Percentiles rank a stretch among this genome's conserved stretches.
Evolutionary conservation across 306 rosid genomes (phyloP).

Genomic region (Cicer arietinum): DNA sequence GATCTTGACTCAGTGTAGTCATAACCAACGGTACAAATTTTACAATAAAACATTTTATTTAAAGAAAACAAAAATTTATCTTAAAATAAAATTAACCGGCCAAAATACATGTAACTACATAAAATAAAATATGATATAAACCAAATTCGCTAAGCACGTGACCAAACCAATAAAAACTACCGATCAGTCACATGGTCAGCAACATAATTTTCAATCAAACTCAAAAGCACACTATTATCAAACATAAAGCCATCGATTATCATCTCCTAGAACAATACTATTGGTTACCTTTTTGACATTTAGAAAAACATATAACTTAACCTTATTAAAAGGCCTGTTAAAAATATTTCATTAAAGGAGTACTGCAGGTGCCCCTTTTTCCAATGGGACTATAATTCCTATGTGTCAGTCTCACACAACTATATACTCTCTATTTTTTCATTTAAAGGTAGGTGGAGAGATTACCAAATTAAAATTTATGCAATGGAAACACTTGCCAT

Average conservation of each 20-base stretch:
- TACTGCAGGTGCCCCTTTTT: no score
- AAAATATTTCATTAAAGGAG: background rate
- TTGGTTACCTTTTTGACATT: no score
- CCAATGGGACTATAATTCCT: no score
- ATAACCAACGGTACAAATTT: no score
- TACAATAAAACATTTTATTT: no score
- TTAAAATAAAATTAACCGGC: no score
- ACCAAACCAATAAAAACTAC: background rate
- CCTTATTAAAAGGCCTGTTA: background rate
- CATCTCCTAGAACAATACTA: no score
- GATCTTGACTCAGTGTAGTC: no score
- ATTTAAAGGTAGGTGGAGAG: constrained; percentile 39
- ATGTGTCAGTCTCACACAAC: constrained; percentile 30
- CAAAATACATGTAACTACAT: no score
- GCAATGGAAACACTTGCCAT: constrained; percentile 54
- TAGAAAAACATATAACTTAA: background rate
- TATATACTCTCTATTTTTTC: constrained; percentile 23
- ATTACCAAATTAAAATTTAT: constrained; percentile 23
- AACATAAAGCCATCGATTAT: no score
- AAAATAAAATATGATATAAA: no score
- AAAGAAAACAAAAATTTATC: no score
- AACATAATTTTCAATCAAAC: constrained; percentile 30
- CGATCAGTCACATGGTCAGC: constrained; percentile 41
- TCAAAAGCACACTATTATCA: constrained; percentile 30
- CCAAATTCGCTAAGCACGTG: background rate